phyloP scores from a whole-genome alignment of 164 flowering plant species.

The Stephania yunnanensis region DNA sequence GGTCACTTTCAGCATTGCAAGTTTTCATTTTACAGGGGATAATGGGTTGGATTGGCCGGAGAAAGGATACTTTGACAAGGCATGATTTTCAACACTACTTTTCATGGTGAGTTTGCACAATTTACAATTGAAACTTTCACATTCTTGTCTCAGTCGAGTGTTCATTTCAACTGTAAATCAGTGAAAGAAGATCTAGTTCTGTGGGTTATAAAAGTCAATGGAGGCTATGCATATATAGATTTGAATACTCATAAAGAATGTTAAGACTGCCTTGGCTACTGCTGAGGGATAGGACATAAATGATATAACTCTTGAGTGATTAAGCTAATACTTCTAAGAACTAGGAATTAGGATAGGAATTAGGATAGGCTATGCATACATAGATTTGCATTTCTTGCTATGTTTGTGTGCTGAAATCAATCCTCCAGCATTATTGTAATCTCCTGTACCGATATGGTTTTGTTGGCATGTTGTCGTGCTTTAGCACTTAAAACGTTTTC shows the following conservation, averaged over 20 bases:
- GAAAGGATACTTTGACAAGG: slow-evolving; percentile 47
- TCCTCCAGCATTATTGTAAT: not conserved
- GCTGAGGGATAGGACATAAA: not conserved
- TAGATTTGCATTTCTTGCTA: not conserved
- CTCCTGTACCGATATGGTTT: not conserved
- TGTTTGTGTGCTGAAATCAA: not conserved
- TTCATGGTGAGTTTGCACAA: slow-evolving; percentile 47
- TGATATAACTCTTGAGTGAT: not conserved
- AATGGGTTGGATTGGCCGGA: slow-evolving; percentile 62
- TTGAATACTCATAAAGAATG: not conserved
- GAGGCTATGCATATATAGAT: not conserved
- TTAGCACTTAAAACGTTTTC: too few species aligned
- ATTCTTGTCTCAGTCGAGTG: not conserved
- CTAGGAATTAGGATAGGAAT: too few species aligned
- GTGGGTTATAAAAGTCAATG: not conserved
- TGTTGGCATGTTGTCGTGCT: too few species aligned
- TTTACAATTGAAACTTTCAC: not conserved
- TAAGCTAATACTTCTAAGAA: too few species aligned
- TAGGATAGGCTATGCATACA: not conserved
- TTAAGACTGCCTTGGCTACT: not conserved
- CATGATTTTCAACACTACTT: slow-evolving; percentile 70
- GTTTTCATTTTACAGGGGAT: slow-evolving; percentile 45
- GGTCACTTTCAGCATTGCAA: not conserved
- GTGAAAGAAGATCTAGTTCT: not conserved
- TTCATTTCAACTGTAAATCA: not conserved